phyloP scores from a whole-genome alignment of 1,284 basidiomycete genomes.

The Cerioporus squamosus region DNA sequence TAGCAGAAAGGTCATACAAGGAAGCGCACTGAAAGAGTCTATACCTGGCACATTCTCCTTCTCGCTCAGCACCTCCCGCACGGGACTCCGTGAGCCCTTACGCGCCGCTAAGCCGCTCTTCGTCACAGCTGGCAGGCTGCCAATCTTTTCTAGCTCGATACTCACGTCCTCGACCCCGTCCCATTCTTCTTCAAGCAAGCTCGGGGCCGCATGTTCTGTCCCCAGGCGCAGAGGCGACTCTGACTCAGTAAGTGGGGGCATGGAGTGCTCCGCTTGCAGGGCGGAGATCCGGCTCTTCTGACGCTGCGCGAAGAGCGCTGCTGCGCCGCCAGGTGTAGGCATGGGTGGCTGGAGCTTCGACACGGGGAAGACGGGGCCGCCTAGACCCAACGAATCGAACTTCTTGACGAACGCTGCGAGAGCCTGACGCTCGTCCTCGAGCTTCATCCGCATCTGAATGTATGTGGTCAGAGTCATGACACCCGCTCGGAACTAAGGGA shows the following conservation, averaged over 20 bases:
- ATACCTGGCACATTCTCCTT: constrained; percentile 38
- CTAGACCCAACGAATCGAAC: constrained; percentile 67
- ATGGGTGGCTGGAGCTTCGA: constrained; percentile 47
- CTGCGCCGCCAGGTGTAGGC: constrained; percentile 54
- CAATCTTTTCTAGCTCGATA: constrained; percentile 45
- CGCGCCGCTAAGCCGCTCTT: constrained; percentile 18
- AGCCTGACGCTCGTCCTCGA: constrained; percentile 77
- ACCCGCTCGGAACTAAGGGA: not conserved
- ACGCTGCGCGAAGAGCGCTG: constrained; percentile 51
- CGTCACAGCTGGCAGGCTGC: constrained; percentile 6
- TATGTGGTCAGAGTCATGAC: not conserved
- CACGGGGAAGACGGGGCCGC: constrained; percentile 46
- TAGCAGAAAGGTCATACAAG: not conserved
- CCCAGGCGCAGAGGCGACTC: constrained; percentile 54
- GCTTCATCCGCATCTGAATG: constrained; percentile 50
- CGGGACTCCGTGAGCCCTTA: constrained; percentile 28
- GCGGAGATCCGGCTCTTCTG: constrained; percentile 38
- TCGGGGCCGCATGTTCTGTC: constrained; percentile 49
- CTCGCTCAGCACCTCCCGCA: constrained; percentile 33
- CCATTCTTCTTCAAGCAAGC: constrained; percentile 64
- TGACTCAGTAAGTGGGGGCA: constrained; percentile 32
- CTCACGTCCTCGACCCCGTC: constrained; percentile 48
- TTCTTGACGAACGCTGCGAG: constrained; percentile 77
- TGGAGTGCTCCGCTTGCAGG: constrained; percentile 29
- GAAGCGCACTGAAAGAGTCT: not conserved